These are phyloP conservation scores for Epichloe uncinata DNA, from an alignment of 2,329 filamentous ascomycete species.

Conservation along the genomic window DNA sequence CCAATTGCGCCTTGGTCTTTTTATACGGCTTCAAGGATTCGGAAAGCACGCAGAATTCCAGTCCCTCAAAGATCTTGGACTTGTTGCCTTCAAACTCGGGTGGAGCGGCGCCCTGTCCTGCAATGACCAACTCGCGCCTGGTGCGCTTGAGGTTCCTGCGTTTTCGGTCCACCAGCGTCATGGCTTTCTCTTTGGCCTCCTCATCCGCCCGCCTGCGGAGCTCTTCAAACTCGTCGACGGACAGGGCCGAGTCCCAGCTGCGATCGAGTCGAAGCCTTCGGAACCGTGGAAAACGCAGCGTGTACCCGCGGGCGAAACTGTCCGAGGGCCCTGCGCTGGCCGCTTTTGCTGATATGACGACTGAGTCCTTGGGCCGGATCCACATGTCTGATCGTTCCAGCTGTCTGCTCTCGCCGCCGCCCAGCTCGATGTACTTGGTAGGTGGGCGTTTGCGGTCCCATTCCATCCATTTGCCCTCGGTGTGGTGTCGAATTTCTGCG, in stretches of 20 bases:
- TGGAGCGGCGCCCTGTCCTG: slow-evolving; percentile 34
- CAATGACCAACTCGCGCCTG: slow-evolving; percentile 57
- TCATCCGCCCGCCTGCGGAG: slow-evolving; percentile 56
- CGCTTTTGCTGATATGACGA: slow-evolving; percentile 83
- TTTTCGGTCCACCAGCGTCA: slow-evolving; percentile 61
- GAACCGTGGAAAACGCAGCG: slow-evolving; percentile 84
- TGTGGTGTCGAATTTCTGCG: slow-evolving; percentile 65
- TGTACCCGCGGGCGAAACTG: slow-evolving; percentile 63
- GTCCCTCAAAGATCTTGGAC: slow-evolving; percentile 56
- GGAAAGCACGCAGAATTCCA: slow-evolving; percentile 74
- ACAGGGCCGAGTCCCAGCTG: slow-evolving; percentile 67
- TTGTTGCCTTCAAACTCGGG: slow-evolving; percentile 39
- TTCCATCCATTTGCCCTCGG: slow-evolving; percentile 80
- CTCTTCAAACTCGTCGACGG: slow-evolving; percentile 62
- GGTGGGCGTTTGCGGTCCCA: slow-evolving; percentile 75
- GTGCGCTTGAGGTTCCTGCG: slow-evolving; percentile 42
- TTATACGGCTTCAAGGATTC: slow-evolving; percentile 58
- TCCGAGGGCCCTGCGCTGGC: slow-evolving; percentile 63
- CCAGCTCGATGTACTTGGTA: slow-evolving; percentile 65
- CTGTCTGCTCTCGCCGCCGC: slow-evolving; percentile 56
- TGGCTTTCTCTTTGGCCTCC: slow-evolving; percentile 59
- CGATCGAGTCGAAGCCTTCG: slow-evolving; percentile 72
- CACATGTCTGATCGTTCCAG: slow-evolving; percentile 77
- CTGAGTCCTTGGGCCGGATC: slow-evolving; percentile 79
- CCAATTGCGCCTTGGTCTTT: slow-evolving; percentile 65